A percentile compares a stretch with the other conserved stretches of the same genome.
phyloP scores from a whole-genome alignment of 805 yeast species.

The Kodamaea jinghongensis region DNA sequence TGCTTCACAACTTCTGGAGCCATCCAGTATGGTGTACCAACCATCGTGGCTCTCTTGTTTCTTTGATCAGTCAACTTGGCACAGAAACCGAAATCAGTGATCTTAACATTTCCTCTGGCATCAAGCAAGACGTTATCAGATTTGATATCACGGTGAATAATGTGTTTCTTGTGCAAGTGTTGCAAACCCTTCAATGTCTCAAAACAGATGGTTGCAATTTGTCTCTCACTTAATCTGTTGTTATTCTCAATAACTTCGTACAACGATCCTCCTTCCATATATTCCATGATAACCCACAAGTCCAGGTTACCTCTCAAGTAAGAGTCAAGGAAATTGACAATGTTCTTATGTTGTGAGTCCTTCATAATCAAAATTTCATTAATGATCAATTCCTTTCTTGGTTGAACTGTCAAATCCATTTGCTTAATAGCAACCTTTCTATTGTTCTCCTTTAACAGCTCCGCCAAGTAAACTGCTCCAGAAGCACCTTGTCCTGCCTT shows the following conservation, averaged over 20 bases:
- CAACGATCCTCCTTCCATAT: constrained; percentile 97
- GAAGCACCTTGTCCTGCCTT: constrained; percentile 98
- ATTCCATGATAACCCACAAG: constrained; percentile 99
- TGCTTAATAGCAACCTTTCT: constrained; percentile 92
- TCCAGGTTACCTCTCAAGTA: constrained; percentile 77
- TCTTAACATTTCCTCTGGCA: constrained; percentile 42
- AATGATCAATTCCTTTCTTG: constrained; percentile 90
- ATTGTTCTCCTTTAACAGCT: constrained; percentile 52
- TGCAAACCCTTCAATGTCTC: constrained; percentile 91
- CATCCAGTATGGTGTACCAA: constrained; percentile 90
- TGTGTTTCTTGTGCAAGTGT: constrained; percentile 86
- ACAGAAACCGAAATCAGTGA: constrained; percentile 47
- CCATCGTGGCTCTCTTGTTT: constrained; percentile 79
- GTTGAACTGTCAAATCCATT: constrained; percentile 88
- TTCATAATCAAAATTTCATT: constrained; percentile 97
- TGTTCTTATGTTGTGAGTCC: constrained; percentile 90
- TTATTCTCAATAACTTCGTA: constrained; percentile 95
- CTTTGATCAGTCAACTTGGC: constrained; percentile 75
- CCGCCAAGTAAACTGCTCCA: constrained; percentile 91
- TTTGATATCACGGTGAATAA: constrained; percentile 67
- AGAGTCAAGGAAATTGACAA: constrained; percentile 91
- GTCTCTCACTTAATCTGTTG: constrained; percentile 73
- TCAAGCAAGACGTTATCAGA: constrained; percentile 46
- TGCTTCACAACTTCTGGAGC: constrained; percentile 84
- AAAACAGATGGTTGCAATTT: constrained; percentile 85